Base-by-base conservation (phyloP, 192 early-diverging fungal genomes). In the Cetraspora pellucida region DNA sequence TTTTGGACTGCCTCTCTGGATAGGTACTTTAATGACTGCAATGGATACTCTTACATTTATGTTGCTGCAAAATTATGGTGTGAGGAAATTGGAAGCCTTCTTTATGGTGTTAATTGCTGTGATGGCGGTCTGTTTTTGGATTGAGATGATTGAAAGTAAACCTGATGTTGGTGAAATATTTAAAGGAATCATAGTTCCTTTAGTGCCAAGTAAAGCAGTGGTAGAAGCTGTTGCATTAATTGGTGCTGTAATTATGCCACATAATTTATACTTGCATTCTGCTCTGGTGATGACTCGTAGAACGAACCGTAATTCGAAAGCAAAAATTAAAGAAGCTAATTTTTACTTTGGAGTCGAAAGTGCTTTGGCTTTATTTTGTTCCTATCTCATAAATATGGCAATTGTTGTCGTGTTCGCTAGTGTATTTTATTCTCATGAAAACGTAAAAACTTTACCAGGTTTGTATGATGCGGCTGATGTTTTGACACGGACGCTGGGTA, bases 241-340 rank as follows among this genome's bases (percentile, higher is more conserved):
- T 23, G 90, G 90, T 2, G 87, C 87, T 64, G 87, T 92, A 2
- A 89, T 92, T 59, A 97, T 97, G 95, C 95, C 95, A 8, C 95
- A 97, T 81, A 94, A 95, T 78, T 85, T 97, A 69, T 97, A 90
- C 80, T 83, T 97, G 50, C 95, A 97, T 79, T 93, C 92, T 13
- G 74, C 74, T 13, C 60, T 76, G 31, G 74, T 76, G 2, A 76
- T 76, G 74, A 76, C 74, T 1, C 84, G 87, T 23, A 79, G 77
- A 11, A 86, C 84, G 67, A 80, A 84, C 60, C 82, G 80, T 6
- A 69, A 58, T 11, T 68, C 77, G 7, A 37, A 60, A 25, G 80
- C 75, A 9, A 86, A 87, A 74, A 80, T 90, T 25, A 86, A 85
- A 30, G 90, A 92, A 77, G 90, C 90, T 2, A 92, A 90, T 63